Evolutionary conservation across 1,284 basidiomycete species (phyloP), one percentile per base, ranked within the genome.

Genomic region (Erythrobasidium hasegawianum): DNA sequence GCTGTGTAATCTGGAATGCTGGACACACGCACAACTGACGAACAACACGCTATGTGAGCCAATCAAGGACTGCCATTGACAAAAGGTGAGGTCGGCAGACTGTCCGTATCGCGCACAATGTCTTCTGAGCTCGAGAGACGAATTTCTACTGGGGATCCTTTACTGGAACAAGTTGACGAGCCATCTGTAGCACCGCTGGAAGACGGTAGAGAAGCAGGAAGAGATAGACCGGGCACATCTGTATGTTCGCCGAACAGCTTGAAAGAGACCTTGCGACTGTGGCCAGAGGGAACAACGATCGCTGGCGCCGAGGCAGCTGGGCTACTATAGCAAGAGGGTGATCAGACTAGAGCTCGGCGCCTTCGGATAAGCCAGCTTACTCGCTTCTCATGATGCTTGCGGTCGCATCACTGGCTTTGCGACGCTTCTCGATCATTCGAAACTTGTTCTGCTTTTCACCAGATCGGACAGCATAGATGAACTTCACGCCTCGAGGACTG

Each of bases 331-430:
- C 38, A 18, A 45, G 54, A 27, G 10, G 16, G 47, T n/a, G n/a
- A 2, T 33, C 27, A 43, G 5, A 10, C 14, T 39, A 53, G 50
- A 33, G 50, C n/a, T 24, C 26, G 27, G n/a, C n/a, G n/a, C n/a
- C n/a, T n/a, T n/a, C n/a, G n/a, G n/a, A n/a, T n/a, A n/a, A n/a
- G 16, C 24, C 38, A 4, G 26, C 59, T 41, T 38, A 64, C 61
- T 64, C 61, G 22, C 11, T n/a, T 4, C 18, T 26, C 14, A 57
- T 45, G 11, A 65, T 52, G 22, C 57, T 56, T 14, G 50, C 27
- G 1, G 62, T 65, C 18, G 55, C 62, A 45, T 65, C 62, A 26
- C 62, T 65, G 1, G 56, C 55, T 27, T 58, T 65, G 20, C 62
- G 55, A 22, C 62, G 62, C 33, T 58, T 57, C 62, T 65, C 62